These are phyloP conservation scores for Oehlia diaphana DNA, from an alignment of 192 early-diverging fungal genomes.

Conservation along the genomic window DNA sequence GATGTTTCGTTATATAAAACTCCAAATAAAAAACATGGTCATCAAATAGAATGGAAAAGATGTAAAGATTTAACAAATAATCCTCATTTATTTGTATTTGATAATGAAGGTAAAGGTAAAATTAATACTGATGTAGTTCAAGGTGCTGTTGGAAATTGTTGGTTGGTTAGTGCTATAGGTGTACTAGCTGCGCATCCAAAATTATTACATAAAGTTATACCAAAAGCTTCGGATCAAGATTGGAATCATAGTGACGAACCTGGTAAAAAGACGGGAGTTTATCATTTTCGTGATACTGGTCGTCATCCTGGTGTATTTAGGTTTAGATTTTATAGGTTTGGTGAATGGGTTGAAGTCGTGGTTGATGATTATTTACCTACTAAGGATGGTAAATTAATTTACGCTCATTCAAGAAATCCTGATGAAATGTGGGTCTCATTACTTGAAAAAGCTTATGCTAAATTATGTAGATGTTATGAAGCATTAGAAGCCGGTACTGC, in stretches of 20 bases:
- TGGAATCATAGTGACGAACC: constrained; percentile 29
- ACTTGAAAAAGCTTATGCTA: constrained; percentile 56
- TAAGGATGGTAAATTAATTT: constrained; percentile 36
- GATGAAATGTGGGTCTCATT: constrained; percentile 51
- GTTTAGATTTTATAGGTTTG: constrained; percentile 51
- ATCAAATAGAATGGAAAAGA: background rate
- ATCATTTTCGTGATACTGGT: constrained; percentile 28
- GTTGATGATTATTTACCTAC: constrained; percentile 53
- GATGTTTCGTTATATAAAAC: constrained; percentile 6
- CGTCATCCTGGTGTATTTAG: constrained; percentile 40
- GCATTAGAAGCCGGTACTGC: constrained; percentile 33
- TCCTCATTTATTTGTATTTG: background rate
- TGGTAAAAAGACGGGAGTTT: constrained; percentile 21
- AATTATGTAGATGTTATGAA: constrained; percentile 46
- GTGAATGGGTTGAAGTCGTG: constrained; percentile 53
- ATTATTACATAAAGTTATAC: constrained; percentile 28
- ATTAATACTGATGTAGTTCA: background rate
- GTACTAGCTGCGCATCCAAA: constrained; percentile 26
- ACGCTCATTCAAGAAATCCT: constrained; percentile 44
- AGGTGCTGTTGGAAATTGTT: constrained; percentile 32
- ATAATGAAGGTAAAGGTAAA: background rate
- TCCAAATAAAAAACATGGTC: background rate
- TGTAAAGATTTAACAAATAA: constrained; percentile 3
- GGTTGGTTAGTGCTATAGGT: constrained; percentile 31
- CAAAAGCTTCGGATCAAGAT: constrained; percentile 25